Evolutionary conservation across 2,329 filamentous ascomycete genomes (phyloP).

Genomic region (Pseudocercospora eumusae): DNA sequence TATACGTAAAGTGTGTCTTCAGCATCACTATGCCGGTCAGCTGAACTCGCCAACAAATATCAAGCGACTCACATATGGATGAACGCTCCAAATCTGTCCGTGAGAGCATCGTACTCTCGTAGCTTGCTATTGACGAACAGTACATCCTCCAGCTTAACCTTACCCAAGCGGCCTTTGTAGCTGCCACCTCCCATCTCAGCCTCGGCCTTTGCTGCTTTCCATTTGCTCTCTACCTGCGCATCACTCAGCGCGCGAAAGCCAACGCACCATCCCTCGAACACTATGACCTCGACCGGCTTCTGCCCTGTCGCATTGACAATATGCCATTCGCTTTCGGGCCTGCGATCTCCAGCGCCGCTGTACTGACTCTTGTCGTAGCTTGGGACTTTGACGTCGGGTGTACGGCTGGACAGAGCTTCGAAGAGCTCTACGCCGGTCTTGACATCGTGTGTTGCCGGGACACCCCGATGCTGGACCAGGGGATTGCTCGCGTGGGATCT

Average conservation of each 20-base stretch:
- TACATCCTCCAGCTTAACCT: slow-evolving; percentile 59
- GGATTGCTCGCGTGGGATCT: slow-evolving; percentile 67
- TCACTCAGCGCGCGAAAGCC: slow-evolving; percentile 71
- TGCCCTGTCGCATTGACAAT: slow-evolving; percentile 57
- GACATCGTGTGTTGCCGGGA: slow-evolving; percentile 82
- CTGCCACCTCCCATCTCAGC: slow-evolving; percentile 42
- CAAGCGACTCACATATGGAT: slow-evolving; percentile 60
- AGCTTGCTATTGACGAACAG: slow-evolving; percentile 61
- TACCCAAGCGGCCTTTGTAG: slow-evolving; percentile 55
- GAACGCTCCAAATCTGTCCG: slow-evolving; percentile 62
- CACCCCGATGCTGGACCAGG: slow-evolving; percentile 77
- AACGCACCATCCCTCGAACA: slow-evolving; percentile 90
- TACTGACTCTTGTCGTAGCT: slow-evolving; percentile 82
- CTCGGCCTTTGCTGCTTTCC: slow-evolving; percentile 53
- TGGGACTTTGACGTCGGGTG: slow-evolving; percentile 62
- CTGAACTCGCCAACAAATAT: background rate
- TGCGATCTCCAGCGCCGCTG: slow-evolving; percentile 73
- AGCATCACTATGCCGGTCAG: slow-evolving; percentile 58
- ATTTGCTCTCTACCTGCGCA: slow-evolving; percentile 56
- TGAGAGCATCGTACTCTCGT: slow-evolving; percentile 60
- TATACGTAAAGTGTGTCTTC: slow-evolving; percentile 76
- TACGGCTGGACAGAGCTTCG: slow-evolving; percentile 54
- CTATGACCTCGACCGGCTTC: slow-evolving; percentile 59
- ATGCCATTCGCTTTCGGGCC: slow-evolving; percentile 63
- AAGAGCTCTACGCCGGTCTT: slow-evolving; percentile 65